Percentiles rank a stretch among this genome's conserved stretches.
Evolutionary conservation across 208 protist species (phyloP).

Genomic region (Wallacemonas sp.): DNA sequence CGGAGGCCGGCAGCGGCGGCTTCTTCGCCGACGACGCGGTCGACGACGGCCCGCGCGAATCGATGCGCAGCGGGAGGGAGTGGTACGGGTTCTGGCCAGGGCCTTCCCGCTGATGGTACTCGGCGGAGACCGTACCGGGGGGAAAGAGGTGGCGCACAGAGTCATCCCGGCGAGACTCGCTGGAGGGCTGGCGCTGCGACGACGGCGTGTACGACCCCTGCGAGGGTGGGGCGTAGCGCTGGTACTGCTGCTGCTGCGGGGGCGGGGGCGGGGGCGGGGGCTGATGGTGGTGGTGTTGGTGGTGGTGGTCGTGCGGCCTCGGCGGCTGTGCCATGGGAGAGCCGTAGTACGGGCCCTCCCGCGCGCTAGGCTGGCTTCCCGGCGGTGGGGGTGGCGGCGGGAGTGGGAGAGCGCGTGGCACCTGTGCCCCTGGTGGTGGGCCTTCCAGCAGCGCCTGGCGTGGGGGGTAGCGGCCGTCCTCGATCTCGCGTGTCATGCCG

Average conservation of each 20-base stretch:
- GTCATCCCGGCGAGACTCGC: slow-evolving; percentile 5
- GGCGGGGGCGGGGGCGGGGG: too few relatives aligned
- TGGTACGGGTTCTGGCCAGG: slow-evolving; percentile 15
- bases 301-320: not conserved
- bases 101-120: not conserved
- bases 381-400: not conserved
- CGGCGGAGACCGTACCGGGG: not conserved
- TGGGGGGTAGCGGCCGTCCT: not conserved
- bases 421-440: not conserved
- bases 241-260: not conserved
- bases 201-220: slow-evolving; percentile 1
- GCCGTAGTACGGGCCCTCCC: not conserved
- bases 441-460: not conserved
- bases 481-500: slow-evolving; percentile 9
- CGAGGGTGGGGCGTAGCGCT: not conserved
- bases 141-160: slow-evolving; percentile 2
- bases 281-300: not conserved
- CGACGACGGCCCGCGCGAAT: slow-evolving; percentile 8
- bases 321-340: not conserved
- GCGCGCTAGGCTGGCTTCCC: not conserved
- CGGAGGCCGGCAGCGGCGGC: not conserved
- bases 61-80: slow-evolving; percentile 9
- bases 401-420: not conserved
- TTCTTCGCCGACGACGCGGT: not conserved
- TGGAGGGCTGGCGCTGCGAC: slow-evolving; percentile 4